These are phyloP conservation scores for Agrocybe praecox DNA, from an alignment of 768 basidiomycete genomes.

Conservation along the genomic window DNA sequence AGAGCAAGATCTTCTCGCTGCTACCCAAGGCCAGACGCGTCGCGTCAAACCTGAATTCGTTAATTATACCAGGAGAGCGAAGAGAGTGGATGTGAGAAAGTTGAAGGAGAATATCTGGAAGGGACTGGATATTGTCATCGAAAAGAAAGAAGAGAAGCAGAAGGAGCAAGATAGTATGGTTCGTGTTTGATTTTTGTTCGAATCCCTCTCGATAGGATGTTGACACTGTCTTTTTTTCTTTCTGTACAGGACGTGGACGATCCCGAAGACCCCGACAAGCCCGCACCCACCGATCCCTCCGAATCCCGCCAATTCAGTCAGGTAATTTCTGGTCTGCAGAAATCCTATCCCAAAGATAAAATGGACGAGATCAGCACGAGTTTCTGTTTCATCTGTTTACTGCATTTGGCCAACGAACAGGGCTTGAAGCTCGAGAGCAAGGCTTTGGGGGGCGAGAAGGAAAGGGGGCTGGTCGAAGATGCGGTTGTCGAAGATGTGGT, in stretches of 20 bases:
- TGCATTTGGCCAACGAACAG: constrained; percentile 96
- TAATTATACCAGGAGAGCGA: constrained; percentile 93
- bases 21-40: constrained; percentile 73
- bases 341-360: constrained; percentile 87
- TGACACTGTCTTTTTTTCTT: not conserved
- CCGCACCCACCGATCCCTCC: constrained; percentile 57
- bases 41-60: constrained; percentile 87
- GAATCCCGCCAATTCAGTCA: constrained; percentile 74
- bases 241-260: constrained; percentile 55
- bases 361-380: constrained; percentile 98
- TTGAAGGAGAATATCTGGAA: constrained; percentile 99
- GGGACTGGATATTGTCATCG: constrained; percentile 76
- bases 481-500: constrained; percentile 19
- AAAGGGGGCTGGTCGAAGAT: constrained; percentile 39
- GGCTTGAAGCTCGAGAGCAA: constrained; percentile 78
- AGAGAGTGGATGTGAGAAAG: constrained; percentile 94
- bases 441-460: constrained; percentile 23
- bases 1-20: constrained; percentile 88
- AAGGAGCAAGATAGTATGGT: constrained; percentile 56
- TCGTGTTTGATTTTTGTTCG: constrained; percentile 12
- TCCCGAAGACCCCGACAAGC: constrained; percentile 21
- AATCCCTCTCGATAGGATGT: not conserved
- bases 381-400: constrained; percentile 97
- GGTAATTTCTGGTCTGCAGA: constrained; percentile 82
- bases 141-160: constrained; percentile 42